Evolutionary conservation across 345 rosid species (phyloP), one percentile per base, ranked within the genome.

Genomic region (Eucalyptus cladocalyx): DNA sequence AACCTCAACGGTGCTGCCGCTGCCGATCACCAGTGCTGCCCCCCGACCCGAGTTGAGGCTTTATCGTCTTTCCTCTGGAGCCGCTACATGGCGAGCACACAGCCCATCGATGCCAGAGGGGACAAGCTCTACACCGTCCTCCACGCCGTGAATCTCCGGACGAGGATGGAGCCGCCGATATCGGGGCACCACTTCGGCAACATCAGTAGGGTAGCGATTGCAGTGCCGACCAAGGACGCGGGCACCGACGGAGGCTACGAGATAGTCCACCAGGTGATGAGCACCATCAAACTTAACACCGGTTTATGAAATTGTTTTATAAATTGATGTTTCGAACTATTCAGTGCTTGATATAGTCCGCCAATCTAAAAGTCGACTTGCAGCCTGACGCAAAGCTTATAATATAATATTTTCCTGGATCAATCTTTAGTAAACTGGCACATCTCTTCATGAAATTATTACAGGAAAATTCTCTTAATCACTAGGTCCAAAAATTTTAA

Each of bases 1-100:
- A 83, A 56, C 9, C 16, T 62, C 53, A 42, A 85, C 21, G 14
- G 43, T 56, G 30, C 62, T 23, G n/a, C 86, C n/a, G 86, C 42
- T 19, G 14, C 58, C 30, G 50, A 76, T 7, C 50, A 23, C 30
- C 45, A 86, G 40, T 34, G 34, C 69, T 7, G 87, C 30, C 90
- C 4, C 76, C 90, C 87, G 8, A 32, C 76, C 34, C 87, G 90
- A n/a, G 90, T 89, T 6, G 90, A 89, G 56, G 90, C 90, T 1
- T 24, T 89, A 48, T 87, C 88, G n/a, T 69, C 90, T 42, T 89
- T 89, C 67, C 40, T 89, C 30, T 87, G 88, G 90, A 80, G 80
- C 48, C 88, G 90, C 50, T 87, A 47, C 37, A 89, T 87, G 90
- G 90, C 86, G n/a, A 89, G 87, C 86, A 89, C 87, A 26, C 90